Evolutionary conservation across 2,329 filamentous ascomycete species (phyloP), one percentile per base, ranked within the genome.

Genomic region (Aspergillus fischeri): DNA sequence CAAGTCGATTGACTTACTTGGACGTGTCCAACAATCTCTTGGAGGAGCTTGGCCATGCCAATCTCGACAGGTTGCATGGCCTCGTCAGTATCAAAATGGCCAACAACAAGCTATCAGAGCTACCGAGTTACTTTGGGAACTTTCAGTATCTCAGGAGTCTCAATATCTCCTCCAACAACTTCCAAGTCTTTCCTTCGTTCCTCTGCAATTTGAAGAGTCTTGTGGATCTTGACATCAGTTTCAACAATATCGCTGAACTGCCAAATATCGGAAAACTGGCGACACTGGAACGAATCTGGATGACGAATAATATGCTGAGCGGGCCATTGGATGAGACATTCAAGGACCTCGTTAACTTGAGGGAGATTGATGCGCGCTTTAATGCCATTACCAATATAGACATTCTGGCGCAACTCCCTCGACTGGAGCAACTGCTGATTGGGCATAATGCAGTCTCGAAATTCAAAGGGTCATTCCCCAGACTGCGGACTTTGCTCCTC

Each of bases 21-120:
- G 94, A 99, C 71, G 87, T 97, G 3, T 97, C 93, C 2, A 97
- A 97, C 74, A 99, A 99, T 70, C 83, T 90, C 57, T 76, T 99
- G 24, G 92, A 97, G 67, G 86, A 93, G 62, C 79, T 99, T 44
- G 91, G 96, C 53, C 86, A 93, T 65, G 91, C 91, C 3, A 88
- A 94, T 56, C 81, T 99, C 42, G 83, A 91, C 63, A 85, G 84
- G 53, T 78, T 97, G 14, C 83, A 83, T 21, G 87, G 88, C 24
- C 79, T 99, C 41, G 83, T 96, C 57, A 96, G 93, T 73, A 82
- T 99, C 66, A 96, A 94, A 68, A 79, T 99, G 63, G 91, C 93
- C 60, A 99, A 97, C 75, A 99, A 99, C 73, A 88, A 90, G 58
- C 79, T 99, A 21, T 90, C 86, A 32, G 81, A 83, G 52, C 78